A percentile compares a stretch with the other conserved stretches of the same genome.
These are phyloP conservation scores for Cordyceps cicadae DNA, from an alignment of 2,329 filamentous ascomycete species.

Conservation along the genomic window DNA sequence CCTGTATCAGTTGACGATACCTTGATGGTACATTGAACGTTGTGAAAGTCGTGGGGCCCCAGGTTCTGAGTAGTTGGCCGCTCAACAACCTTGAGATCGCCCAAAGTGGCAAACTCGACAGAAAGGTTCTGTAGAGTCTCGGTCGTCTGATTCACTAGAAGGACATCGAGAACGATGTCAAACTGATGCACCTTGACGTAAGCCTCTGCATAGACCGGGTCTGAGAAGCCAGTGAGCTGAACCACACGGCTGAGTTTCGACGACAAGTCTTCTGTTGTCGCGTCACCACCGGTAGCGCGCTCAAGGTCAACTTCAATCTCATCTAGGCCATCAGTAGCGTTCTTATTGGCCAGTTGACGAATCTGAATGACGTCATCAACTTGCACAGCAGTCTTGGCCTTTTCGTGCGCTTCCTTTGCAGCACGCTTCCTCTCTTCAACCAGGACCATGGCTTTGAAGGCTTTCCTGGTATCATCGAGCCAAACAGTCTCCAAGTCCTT, in stretches of 20 bases:
- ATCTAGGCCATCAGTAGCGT: slow-evolving; percentile 69
- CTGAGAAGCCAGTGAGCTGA: slow-evolving; percentile 95
- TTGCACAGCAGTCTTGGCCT: slow-evolving; percentile 87
- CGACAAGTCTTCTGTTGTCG: slow-evolving; percentile 71
- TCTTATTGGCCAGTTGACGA: slow-evolving; percentile 88
- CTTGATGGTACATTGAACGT: slow-evolving; percentile 97
- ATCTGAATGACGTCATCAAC: slow-evolving; percentile 93
- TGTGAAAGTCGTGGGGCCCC: slow-evolving; percentile 91
- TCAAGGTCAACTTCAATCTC: slow-evolving; percentile 86
- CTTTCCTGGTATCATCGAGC: slow-evolving; percentile 87
- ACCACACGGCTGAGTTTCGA: slow-evolving; percentile 95
- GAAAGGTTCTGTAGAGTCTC: slow-evolving; percentile 96
- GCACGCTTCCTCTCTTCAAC: slow-evolving; percentile 96
- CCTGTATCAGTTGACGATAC: slow-evolving; percentile 96
- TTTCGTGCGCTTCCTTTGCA: slow-evolving; percentile 87
- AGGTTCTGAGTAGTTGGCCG: slow-evolving; percentile 93
- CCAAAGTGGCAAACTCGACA: slow-evolving; percentile 96
- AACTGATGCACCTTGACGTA: slow-evolving; percentile 99
- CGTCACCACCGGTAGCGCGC: slow-evolving; percentile 87
- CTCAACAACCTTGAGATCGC: slow-evolving; percentile 96
- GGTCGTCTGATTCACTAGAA: slow-evolving; percentile 93
- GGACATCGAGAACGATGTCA: slow-evolving; percentile 92
- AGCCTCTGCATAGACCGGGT: slow-evolving; percentile 96
- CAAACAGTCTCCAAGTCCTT: slow-evolving; percentile 90
- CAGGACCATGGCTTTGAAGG: slow-evolving; percentile 94